Conservation (phyloP, 768 basidiomycete species). For the Dioszegia crocea region DNA sequence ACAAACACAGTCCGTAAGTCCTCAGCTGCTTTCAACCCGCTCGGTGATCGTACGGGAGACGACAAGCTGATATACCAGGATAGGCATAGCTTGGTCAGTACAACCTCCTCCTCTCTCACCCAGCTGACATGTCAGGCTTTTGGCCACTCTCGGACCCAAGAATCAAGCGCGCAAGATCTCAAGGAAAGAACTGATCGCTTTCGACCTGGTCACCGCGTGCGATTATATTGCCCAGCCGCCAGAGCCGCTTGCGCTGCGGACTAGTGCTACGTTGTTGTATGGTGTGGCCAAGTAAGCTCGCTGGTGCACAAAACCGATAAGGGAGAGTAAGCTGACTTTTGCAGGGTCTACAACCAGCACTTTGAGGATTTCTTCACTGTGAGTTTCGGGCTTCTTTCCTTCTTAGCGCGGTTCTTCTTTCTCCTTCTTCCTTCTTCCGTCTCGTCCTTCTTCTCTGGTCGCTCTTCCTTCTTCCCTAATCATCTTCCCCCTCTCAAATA, state of each 20-base stretch:
- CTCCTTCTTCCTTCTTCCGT: neutral
- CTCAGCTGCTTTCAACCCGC: too few relatives aligned
- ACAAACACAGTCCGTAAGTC: conserved; percentile 76
- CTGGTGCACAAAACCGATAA: too few relatives aligned
- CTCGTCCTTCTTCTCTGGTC: neutral
- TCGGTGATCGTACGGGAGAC: too few relatives aligned
- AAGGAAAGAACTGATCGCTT: conserved; percentile 73
- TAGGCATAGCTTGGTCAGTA: conserved; percentile 40
- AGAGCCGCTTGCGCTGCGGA: conserved; percentile 77
- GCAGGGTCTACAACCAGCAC: conserved; percentile 36
- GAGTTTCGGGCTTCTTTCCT: conserved; percentile 2
- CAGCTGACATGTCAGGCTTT: conserved; percentile 60
- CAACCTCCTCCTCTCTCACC: neutral
- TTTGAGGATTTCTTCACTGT: conserved; percentile 37
- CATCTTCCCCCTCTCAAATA: conserved; percentile 61
- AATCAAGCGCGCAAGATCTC: conserved; percentile 66
- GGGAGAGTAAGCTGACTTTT: conserved; percentile 4
- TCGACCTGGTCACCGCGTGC: conserved; percentile 77
- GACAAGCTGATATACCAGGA: conserved; percentile 25
- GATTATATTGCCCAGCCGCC: conserved; percentile 72
- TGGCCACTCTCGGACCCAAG: conserved; percentile 85
- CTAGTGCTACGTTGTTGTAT: conserved; percentile 84
- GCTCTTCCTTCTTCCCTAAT: neutral
- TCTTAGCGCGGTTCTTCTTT: neutral
- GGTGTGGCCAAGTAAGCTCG: conserved; percentile 77